Conservation (phyloP, 306 rosid genomes). For the Boehmeria nivea region DNA sequence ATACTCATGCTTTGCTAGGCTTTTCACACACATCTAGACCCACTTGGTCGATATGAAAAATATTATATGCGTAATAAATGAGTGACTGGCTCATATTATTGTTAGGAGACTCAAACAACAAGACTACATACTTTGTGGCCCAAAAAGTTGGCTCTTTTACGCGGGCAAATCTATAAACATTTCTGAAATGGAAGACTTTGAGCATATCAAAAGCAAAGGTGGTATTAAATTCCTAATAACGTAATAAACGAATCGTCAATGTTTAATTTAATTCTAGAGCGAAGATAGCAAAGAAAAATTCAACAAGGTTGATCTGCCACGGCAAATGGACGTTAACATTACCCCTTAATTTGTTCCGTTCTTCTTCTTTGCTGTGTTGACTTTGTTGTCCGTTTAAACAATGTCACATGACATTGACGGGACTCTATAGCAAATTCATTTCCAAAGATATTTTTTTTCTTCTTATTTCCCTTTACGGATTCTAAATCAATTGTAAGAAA, state of each 20-base stretch:
- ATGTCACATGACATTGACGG: background rate
- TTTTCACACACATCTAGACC: too few relatives aligned
- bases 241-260: background rate
- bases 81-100: too few relatives aligned
- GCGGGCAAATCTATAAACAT: background rate
- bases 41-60: background rate
- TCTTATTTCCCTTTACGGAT: too few relatives aligned
- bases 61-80: background rate
- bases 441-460: background rate
- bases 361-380: background rate
- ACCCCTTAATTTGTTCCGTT: background rate
- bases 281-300: constrained; percentile 1
- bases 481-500: too few relatives aligned
- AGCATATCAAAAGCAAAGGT: background rate
- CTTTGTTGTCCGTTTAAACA: background rate
- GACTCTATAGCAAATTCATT: background rate
- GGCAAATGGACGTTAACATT: constrained; percentile 2
- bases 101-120: background rate
- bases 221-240: background rate
- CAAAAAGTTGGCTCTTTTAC: background rate
- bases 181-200: background rate
- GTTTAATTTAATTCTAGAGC: background rate
- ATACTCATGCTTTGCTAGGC: too few relatives aligned
- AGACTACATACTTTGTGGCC: background rate
- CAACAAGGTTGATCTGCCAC: background rate